phyloP scores from a whole-genome alignment of 768 basidiomycete genomes.

The Artomyces pyxidatus region DNA sequence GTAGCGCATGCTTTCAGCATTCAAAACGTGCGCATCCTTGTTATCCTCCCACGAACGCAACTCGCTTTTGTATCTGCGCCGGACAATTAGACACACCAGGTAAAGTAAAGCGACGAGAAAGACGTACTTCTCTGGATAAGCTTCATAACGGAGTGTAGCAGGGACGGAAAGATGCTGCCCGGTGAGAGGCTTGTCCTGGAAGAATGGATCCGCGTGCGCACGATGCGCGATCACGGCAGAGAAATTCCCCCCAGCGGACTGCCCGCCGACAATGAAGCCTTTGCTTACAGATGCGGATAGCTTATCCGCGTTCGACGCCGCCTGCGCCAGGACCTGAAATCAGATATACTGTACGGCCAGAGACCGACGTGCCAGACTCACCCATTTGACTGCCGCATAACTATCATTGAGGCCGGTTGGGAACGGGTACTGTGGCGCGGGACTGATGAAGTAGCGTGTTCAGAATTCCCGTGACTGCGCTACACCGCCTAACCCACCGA shows the following conservation, averaged over 20 bases:
- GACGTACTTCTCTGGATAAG: conserved; percentile 2
- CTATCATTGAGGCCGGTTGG: conserved; percentile 13
- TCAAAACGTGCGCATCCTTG: neutral
- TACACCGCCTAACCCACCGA: neutral
- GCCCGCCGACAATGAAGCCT: neutral
- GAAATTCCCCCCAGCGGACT: neutral
- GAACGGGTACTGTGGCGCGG: conserved; percentile 17
- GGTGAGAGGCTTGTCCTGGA: neutral
- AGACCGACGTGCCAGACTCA: too few species aligned
- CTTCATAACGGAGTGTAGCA: too few species aligned
- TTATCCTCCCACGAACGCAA: conserved; percentile 3
- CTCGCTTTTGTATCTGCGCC: neutral
- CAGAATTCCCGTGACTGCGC: too few species aligned
- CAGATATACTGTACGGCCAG: too few species aligned
- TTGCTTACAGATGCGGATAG: neutral
- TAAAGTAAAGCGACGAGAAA: too few species aligned
- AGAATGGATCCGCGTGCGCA: conserved; percentile 1
- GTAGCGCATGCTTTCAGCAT: neutral
- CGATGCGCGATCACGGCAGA: neutral
- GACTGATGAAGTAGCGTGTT: too few species aligned
- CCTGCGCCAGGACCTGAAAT: too few species aligned
- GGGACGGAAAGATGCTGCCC: neutral
- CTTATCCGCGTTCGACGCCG: neutral
- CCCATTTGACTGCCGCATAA: conserved; percentile 18
- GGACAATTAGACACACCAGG: too few species aligned